Conservation (phyloP, 257 asterid species). For the Ajuga chamaepitys region DNA sequence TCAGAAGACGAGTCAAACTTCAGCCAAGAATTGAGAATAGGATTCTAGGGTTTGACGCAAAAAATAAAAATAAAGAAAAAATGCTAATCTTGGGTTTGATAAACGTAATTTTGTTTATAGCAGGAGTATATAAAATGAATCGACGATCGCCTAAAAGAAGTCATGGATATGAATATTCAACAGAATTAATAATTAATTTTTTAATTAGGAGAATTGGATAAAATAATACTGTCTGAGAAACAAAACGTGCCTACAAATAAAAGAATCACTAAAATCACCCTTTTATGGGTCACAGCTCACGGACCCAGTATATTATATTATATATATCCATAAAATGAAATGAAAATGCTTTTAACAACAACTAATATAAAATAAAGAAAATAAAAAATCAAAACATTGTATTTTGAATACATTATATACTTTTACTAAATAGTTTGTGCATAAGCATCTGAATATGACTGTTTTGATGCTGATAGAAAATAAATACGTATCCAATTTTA, state of each 20-base stretch:
- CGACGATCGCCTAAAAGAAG: slow-evolving; percentile 29
- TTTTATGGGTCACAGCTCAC: too few relatives aligned
- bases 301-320: too few relatives aligned
- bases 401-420: too few relatives aligned
- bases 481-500: too few relatives aligned
- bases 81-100: slow-evolving; percentile 26
- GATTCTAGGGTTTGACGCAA: slow-evolving; percentile 42
- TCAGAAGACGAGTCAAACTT: slow-evolving; percentile 27
- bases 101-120: slow-evolving; percentile 15
- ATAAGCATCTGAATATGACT: too few relatives aligned
- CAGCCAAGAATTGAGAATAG: slow-evolving; percentile 30
- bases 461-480: too few relatives aligned
- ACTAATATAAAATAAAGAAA: too few relatives aligned
- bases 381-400: too few relatives aligned
- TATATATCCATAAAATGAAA: too few relatives aligned
- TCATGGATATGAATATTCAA: slow-evolving; percentile 50
- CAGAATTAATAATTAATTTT: not conserved
- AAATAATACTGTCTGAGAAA: slow-evolving; percentile 21
- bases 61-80: slow-evolving; percentile 2
- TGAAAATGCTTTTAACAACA: too few relatives aligned
- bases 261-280: slow-evolving; percentile 39
- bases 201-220: slow-evolving; percentile 17
- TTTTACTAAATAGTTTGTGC: too few relatives aligned
- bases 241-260: slow-evolving; percentile 52
- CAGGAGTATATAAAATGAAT: slow-evolving; percentile 24